Conservation (phyloP, 116 monocot species). For the Thalassia testudinum region DNA sequence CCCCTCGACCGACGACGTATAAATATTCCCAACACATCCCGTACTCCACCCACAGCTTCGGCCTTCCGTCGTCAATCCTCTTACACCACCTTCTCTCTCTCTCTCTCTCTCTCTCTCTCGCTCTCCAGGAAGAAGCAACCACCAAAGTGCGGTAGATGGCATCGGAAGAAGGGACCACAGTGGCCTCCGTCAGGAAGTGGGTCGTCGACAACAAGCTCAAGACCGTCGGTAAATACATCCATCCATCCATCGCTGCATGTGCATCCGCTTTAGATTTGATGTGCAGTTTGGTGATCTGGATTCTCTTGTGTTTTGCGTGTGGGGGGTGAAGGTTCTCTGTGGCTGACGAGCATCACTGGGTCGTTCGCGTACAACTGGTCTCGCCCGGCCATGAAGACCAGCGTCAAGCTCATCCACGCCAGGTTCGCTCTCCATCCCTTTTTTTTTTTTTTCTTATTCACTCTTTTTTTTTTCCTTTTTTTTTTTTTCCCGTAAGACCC, state of each 20-base stretch:
- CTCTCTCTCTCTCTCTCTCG: too few species aligned
- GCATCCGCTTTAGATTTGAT: not conserved
- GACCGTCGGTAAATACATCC: constrained; percentile 40
- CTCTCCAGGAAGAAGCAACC: not conserved
- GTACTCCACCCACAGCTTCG: not conserved
- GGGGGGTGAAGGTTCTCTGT: constrained; percentile 16
- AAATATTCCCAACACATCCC: too few species aligned
- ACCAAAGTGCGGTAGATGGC: constrained; percentile 25
- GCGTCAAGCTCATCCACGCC: constrained; percentile 89
- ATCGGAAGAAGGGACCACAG: constrained; percentile 13
- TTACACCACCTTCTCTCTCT: not conserved
- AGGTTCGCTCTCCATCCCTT: constrained; percentile 25
- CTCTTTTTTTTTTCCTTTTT: not conserved
- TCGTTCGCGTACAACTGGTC: constrained; percentile 86
- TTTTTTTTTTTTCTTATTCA: too few species aligned
- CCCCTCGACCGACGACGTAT: too few species aligned
- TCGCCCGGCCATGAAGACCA: constrained; percentile 69
- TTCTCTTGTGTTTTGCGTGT: not conserved
- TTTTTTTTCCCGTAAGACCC: not conserved
- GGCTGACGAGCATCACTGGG: constrained; percentile 48
- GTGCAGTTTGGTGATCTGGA: not conserved
- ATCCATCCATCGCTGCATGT: not conserved
- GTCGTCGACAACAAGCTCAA: constrained; percentile 69
- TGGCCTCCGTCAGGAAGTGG: constrained; percentile 54
- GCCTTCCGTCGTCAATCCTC: not conserved